Percentiles rank a stretch among this genome's conserved stretches.
Evolutionary conservation across 176 grass and related monocot genomes (phyloP).

Genomic region (Triticum urartu): DNA sequence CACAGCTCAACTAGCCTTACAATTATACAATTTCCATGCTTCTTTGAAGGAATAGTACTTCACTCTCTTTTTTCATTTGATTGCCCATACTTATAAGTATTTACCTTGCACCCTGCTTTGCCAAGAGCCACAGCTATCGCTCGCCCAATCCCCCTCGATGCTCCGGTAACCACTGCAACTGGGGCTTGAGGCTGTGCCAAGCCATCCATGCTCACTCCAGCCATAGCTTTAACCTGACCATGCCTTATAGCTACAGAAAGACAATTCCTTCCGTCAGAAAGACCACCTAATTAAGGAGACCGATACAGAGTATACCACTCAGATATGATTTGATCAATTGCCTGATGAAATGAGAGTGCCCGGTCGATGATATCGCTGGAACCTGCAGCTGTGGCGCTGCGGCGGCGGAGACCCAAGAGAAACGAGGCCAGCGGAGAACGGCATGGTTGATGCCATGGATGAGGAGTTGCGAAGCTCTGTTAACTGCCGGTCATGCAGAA

Average conservation of each 20-base stretch:
- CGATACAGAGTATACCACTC: neutral
- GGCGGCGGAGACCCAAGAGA: neutral
- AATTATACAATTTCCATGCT: neutral
- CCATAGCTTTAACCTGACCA: neutral
- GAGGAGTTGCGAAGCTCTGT: neutral
- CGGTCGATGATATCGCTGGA: neutral
- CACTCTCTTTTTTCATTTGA: no score
- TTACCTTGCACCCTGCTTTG: constrained; percentile 86
- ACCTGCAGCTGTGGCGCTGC: neutral
- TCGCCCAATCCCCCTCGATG: constrained; percentile 85
- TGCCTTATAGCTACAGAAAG: neutral
- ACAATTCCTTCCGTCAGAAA: neutral
- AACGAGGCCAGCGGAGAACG: neutral
- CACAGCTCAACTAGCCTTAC: neutral
- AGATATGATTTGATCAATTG: neutral
- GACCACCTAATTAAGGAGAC: neutral
- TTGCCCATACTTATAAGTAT: neutral
- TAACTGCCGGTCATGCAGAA: neutral
- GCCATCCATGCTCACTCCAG: constrained; percentile 10
- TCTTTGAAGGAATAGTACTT: neutral
- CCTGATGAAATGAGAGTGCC: neutral
- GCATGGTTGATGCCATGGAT: constrained; percentile 16
- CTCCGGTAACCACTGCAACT: constrained; percentile 50
- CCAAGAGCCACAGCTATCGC: constrained; percentile 69
- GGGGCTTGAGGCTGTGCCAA: constrained; percentile 24